These are phyloP conservation scores for Calocybe gangraenosa DNA, from an alignment of 768 basidiomycete genomes.

Conservation along the genomic window DNA sequence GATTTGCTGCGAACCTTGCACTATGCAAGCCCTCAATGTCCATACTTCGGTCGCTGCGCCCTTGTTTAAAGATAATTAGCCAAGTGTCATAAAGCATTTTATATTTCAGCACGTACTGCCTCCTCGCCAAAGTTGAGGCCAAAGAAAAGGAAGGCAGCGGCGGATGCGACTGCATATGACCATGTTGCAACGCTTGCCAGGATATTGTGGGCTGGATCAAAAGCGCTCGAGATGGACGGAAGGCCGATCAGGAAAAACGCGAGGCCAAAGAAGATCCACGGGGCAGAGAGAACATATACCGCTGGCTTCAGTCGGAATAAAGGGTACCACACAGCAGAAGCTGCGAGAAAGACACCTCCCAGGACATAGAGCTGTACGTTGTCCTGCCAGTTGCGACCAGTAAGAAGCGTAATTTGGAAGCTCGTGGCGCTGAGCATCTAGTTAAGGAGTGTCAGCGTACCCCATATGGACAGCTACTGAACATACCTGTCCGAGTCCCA, in stretches of 20 bases:
- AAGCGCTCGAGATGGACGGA: conserved; percentile 63
- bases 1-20: conserved; percentile 93
- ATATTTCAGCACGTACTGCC: conserved; percentile 50
- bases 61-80: conserved; percentile 27
- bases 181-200: conserved; percentile 81
- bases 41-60: conserved; percentile 95
- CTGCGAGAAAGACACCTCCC: conserved; percentile 81
- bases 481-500: conserved; percentile 75
- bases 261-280: conserved; percentile 89
- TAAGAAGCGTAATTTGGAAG: conserved; percentile 90
- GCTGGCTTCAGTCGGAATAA: conserved; percentile 88
- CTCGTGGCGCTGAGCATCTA: conserved; percentile 88
- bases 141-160: conserved; percentile 90
- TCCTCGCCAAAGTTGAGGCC: conserved; percentile 97
- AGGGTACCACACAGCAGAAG: conserved; percentile 86
- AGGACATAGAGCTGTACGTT: conserved; percentile 85
- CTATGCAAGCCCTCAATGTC: conserved; percentile 86
- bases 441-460: conserved; percentile 7
- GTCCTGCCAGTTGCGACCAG: conserved; percentile 81
- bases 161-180: conserved; percentile 90
- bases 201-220: conserved; percentile 59
- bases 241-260: conserved; percentile 92
- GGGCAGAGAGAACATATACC: conserved; percentile 77
- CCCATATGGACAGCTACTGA: neutral
- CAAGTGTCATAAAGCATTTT: conserved; percentile 2